Evolutionary conservation across 164 flowering plant genomes (phyloP).

Genomic region (grape (Vitis vinifera)): ASM3070453v1 NC_081805.1:20078501-20079000

Average conservation of each 20-base stretch:
- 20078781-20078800: slow-evolving; percentile 72
- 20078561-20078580: neutral
- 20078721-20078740: neutral
- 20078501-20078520: slow-evolving; percentile 83
- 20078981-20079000: slow-evolving; percentile 87
- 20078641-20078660: slow-evolving; percentile 91
- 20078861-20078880: neutral
- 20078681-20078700: slow-evolving; percentile 71
- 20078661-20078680: slow-evolving; percentile 92
- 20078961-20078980: slow-evolving; percentile 3
- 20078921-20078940: no score
- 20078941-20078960: neutral
- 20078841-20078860: slow-evolving; percentile 86
- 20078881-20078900: neutral
- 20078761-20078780: slow-evolving; percentile 37
- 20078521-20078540: slow-evolving; percentile 70
- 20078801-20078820: slow-evolving; percentile 56
- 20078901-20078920: neutral
- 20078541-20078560: slow-evolving; percentile 41
- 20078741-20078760: neutral
- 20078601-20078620: neutral
- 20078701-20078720: neutral
- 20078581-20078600: neutral
- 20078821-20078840: slow-evolving; percentile 89
- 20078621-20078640: slow-evolving; percentile 61